These are phyloP conservation scores for Thielaviopsis euricoi DNA, from an alignment of 2,329 filamentous ascomycete genomes.

Conservation along the genomic window DNA sequence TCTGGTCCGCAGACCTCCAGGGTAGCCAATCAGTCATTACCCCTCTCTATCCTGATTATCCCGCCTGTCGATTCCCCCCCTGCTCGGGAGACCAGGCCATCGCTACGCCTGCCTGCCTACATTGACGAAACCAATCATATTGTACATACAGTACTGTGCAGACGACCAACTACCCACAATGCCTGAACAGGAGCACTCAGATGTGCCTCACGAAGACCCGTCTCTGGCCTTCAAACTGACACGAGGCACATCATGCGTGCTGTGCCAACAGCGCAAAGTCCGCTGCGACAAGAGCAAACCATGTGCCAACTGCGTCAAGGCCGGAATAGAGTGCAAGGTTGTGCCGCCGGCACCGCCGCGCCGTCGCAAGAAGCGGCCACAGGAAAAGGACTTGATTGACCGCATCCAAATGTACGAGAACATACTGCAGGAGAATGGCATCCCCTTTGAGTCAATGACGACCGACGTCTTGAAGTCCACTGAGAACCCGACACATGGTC, in stretches of 20 bases:
- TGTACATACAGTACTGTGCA: no score
- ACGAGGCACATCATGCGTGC: conserved; percentile 46
- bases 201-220: conserved; percentile 15
- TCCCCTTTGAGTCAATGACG: conserved; percentile 48
- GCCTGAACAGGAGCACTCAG: not conserved
- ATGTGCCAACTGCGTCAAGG: conserved; percentile 48
- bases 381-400: conserved; percentile 54
- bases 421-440: conserved; percentile 46
- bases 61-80: no score
- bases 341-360: conserved; percentile 39
- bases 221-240: conserved; percentile 33
- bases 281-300: conserved; percentile 59
- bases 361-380: conserved; percentile 44
- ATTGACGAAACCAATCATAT: no score
- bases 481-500: not conserved
- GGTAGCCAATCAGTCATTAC: no score
- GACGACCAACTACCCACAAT: not conserved
- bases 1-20: no score
- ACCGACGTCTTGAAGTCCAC: conserved; percentile 24
- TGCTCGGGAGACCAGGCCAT: no score
- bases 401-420: conserved; percentile 53
- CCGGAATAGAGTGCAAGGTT: conserved; percentile 43
- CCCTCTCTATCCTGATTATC: no score
- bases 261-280: conserved; percentile 62
- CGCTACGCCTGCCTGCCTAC: no score